phyloP scores from a whole-genome alignment of 2,329 filamentous ascomycete species.

The Colletotrichum caudatum region DNA sequence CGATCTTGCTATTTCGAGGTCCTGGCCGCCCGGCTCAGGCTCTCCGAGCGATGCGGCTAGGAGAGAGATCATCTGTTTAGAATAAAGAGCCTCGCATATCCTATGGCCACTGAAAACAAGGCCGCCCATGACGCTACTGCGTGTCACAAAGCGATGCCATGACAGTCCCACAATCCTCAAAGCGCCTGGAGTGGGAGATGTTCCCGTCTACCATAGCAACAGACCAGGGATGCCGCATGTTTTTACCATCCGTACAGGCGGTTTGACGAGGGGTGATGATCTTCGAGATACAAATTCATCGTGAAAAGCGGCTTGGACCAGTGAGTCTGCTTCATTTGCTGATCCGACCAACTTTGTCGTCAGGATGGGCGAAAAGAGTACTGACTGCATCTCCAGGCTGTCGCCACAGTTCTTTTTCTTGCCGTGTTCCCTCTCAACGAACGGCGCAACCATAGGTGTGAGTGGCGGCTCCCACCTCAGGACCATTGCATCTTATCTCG shows the following conservation, averaged over 20 bases:
- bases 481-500: neutral
- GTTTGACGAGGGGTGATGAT: neutral
- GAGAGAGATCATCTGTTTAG: constrained; percentile 22
- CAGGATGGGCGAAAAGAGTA: neutral
- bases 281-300: neutral
- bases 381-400: neutral
- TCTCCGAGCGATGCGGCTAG: constrained; percentile 16
- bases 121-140: constrained; percentile 19
- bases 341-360: neutral
- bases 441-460: neutral
- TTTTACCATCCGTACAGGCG: neutral
- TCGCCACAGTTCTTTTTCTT: neutral
- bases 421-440: neutral
- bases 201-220: neutral
- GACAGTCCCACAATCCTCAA: neutral
- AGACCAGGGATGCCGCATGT: neutral
- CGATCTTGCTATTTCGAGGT: constrained; percentile 16
- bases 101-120: neutral
- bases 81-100: neutral
- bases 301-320: neutral
- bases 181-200: neutral
- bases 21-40: constrained; percentile 6
- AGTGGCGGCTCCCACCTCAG: neutral
- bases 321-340: neutral
- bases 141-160: constrained; percentile 1